A percentile compares a stretch with the other conserved stretches of the same genome.
phyloP scores from a whole-genome alignment of 352 stramenopile species.

The Plasmopara halstedii region DNA sequence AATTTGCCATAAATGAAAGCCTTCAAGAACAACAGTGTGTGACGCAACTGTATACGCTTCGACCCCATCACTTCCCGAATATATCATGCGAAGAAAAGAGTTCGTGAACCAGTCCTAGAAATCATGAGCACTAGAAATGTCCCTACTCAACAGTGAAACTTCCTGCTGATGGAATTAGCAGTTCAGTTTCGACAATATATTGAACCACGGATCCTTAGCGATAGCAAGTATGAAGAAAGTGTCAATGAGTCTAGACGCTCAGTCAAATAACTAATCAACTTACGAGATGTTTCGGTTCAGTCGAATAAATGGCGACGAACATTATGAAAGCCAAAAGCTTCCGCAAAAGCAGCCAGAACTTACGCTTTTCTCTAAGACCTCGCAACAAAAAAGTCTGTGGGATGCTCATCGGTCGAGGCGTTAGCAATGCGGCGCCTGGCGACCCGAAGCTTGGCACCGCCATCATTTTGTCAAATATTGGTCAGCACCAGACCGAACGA shows the following conservation, averaged over 20 bases:
- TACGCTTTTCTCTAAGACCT: slow-evolving; percentile 63
- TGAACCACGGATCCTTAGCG: no score
- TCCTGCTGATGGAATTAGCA: slow-evolving; percentile 33
- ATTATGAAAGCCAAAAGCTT: slow-evolving; percentile 61
- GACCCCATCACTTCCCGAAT: slow-evolving; percentile 25
- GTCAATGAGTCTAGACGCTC: no score
- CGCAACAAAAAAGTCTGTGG: slow-evolving; percentile 48
- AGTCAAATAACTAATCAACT: no score
- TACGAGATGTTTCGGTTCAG: slow-evolving; percentile 65
- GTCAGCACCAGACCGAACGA: neutral
- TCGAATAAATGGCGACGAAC: slow-evolving; percentile 56
- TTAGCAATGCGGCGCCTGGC: slow-evolving; percentile 6
- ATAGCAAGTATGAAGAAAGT: no score
- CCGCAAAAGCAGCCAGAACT: slow-evolving; percentile 52
- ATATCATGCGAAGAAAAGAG: slow-evolving; percentile 44
- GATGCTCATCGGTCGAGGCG: slow-evolving; percentile 15
- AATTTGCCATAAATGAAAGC: slow-evolving; percentile 58
- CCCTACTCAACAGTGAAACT: slow-evolving; percentile 21
- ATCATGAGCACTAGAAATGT: slow-evolving; percentile 29
- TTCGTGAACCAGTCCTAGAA: slow-evolving; percentile 65
- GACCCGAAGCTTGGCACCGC: slow-evolving; percentile 36
- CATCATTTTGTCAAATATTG: slow-evolving; percentile 21
- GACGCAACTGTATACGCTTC: slow-evolving; percentile 54
- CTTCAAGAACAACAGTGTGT: slow-evolving; percentile 52
- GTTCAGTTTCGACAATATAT: slow-evolving; percentile 42